A percentile compares a stretch with the other conserved stretches of the same genome.
phyloP scores from a whole-genome alignment of 345 rosid genomes.

The Clausena lansium region DNA sequence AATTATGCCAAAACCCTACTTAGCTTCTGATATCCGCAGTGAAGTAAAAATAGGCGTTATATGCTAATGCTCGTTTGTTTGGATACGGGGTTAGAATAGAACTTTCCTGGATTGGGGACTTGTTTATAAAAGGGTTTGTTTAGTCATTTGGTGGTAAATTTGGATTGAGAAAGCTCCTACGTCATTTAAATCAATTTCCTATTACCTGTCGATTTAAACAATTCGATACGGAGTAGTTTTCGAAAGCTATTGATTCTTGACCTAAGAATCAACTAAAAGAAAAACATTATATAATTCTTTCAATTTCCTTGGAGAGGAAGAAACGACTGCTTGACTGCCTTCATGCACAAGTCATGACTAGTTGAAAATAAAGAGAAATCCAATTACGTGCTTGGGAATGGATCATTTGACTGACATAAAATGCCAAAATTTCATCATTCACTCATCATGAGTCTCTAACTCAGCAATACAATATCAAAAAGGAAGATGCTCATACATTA shows the following conservation, averaged over 20 bases:
- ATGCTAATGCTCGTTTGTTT: not conserved
- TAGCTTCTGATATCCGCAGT: not conserved
- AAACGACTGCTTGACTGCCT: not conserved
- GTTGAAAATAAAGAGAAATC: not conserved
- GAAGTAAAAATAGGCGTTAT: not conserved
- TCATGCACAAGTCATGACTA: not conserved
- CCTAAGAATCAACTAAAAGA: not conserved
- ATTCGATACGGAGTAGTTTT: no score
- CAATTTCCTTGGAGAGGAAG: not conserved
- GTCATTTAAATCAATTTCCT: no score
- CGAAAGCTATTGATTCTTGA: not conserved
- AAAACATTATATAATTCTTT: not conserved
- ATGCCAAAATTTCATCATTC: not conserved
- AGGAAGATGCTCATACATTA: not conserved
- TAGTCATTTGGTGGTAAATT: not conserved
- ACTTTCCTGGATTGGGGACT: not conserved
- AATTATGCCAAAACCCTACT: not conserved
- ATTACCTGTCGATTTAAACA: no score
- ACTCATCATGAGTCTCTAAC: not conserved
- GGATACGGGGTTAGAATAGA: not conserved
- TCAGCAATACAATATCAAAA: slow-evolving; percentile 1
- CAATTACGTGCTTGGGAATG: not conserved
- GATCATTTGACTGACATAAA: not conserved
- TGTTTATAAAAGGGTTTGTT: not conserved
- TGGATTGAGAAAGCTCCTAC: no score